phyloP scores from a whole-genome alignment of 768 basidiomycete genomes.

The Pilatotrama ljubarskyi region DNA sequence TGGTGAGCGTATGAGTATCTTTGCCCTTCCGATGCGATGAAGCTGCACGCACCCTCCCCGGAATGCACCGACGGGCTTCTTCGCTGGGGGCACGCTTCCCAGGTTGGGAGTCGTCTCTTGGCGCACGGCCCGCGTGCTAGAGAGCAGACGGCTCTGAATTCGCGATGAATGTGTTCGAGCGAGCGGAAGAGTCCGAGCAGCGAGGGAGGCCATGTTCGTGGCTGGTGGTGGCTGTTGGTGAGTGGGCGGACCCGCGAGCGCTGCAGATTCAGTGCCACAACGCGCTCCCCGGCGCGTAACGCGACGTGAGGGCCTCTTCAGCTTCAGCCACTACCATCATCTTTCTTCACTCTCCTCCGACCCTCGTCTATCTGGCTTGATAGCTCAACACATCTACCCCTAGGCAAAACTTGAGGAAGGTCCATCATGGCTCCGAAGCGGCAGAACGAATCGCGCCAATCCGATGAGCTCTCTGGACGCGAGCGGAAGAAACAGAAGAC shows the following conservation, averaged over 20 bases:
- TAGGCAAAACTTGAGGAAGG: not conserved
- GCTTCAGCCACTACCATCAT: not conserved
- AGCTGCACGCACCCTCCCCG: conserved; percentile 40
- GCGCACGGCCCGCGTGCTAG: conserved; percentile 43
- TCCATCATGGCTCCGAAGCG: conserved; percentile 45
- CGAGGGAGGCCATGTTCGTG: conserved; percentile 39
- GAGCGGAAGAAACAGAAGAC: conserved; percentile 74
- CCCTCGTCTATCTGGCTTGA: not conserved
- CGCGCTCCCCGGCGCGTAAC: conserved; percentile 9
- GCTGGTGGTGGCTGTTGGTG: conserved; percentile 19
- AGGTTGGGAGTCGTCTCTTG: conserved; percentile 47
- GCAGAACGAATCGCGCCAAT: conserved; percentile 29
- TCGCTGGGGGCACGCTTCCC: conserved; percentile 55
- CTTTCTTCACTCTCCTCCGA: not conserved
- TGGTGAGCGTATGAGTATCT: not conserved
- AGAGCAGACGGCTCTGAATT: conserved; percentile 40
- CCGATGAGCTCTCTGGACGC: conserved; percentile 36
- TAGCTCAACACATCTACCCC: not conserved
- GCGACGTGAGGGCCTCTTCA: not conserved
- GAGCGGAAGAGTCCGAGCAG: conserved; percentile 32
- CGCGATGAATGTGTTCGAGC: conserved; percentile 21
- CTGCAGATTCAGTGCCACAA: not conserved
- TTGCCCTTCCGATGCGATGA: not conserved
- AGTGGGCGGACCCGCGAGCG: not conserved
- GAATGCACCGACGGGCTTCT: conserved; percentile 70